These are phyloP conservation scores for Gastrolobium bilobum DNA, from an alignment of 306 rosid genomes.

Conservation along the genomic window DNA sequence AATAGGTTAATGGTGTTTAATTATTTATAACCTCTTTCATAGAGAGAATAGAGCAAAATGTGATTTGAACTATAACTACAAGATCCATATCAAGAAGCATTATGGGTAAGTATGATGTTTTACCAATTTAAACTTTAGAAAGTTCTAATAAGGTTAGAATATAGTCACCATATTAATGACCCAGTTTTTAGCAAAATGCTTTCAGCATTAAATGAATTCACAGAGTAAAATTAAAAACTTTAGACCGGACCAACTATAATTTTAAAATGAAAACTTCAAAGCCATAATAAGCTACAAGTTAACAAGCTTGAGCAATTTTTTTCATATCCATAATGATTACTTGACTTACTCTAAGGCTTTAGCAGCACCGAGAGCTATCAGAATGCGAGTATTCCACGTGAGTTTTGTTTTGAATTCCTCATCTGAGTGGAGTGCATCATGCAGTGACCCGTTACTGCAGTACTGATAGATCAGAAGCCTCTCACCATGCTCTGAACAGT, in stretches of 20 bases:
- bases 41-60: not conserved
- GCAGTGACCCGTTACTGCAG: constrained; percentile 84
- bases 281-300: constrained; percentile 35
- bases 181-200: not conserved
- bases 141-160: not conserved
- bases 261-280: constrained; percentile 34
- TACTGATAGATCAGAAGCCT: constrained; percentile 93
- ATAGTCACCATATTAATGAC: not conserved
- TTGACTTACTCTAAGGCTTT: constrained; percentile 95
- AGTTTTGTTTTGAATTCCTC: constrained; percentile 71
- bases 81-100: constrained; percentile 26
- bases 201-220: constrained; percentile 15
- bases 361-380: constrained; percentile 96
- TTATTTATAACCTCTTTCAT: not conserved
- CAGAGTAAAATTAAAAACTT: not conserved
- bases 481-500: constrained; percentile 96
- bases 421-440: constrained; percentile 82
- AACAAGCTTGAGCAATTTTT: constrained; percentile 25
- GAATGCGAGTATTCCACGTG: constrained; percentile 87
- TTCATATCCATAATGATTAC: constrained; percentile 10
- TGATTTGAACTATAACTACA: constrained; percentile 7
- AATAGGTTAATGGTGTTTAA: constrained; percentile 6
- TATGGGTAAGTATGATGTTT: constrained; percentile 11
- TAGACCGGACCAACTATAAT: constrained; percentile 26
- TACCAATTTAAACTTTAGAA: not conserved